Evolutionary conservation across 208 protist species (phyloP), one percentile per base, ranked within the genome.

Genomic region (Herpetomonas samuelpessoai): DNA sequence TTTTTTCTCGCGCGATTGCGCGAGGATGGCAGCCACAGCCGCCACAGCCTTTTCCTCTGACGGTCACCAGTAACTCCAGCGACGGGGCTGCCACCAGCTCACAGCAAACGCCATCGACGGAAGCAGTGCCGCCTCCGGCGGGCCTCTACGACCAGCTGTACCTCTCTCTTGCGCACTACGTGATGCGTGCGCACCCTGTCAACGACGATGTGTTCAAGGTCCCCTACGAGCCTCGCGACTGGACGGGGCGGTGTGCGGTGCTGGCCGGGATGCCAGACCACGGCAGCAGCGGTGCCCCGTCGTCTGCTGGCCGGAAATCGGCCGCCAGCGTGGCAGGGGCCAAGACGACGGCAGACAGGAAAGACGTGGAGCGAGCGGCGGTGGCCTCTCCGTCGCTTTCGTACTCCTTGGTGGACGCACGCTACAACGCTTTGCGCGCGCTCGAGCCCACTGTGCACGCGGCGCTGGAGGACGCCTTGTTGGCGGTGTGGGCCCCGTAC

Each of bases 401-500:
- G 25, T 95, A 90, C 72, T 56, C 68, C 21, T 65, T 89, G 57
- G 85, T 91, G 27, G 89, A 95, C 47, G 59, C 71, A 31, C 70
- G 71, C 21, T 95, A 93, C 56, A 70, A 69, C 24, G 55, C 60
- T 24, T 64, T 95, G 44, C 83, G 83, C 27, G 74, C 77, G 26
- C 79, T 92, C 7, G 88, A 92, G 65, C 88, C 88, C 19, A 95
- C 88, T 7, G 62, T 95, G 50, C 89, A 86, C 58, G 71, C 79
- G 12, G 74, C 80, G 0, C 68, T 95, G 27, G 83, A 95, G 45
- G 74, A 78, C 51, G 68, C 65, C 26, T 88, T 95, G 9, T 35
- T 95, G 21, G 74, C 83, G 38, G 31, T 83, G 56, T 95, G 89
- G 86, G 83, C 91, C 68, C 86, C 85, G 19, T 92, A 92, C 62